These are phyloP conservation scores for Mycothermus thermophilus DNA, from an alignment of 495 filamentous ascomycete species.

Conservation along the genomic window DNA sequence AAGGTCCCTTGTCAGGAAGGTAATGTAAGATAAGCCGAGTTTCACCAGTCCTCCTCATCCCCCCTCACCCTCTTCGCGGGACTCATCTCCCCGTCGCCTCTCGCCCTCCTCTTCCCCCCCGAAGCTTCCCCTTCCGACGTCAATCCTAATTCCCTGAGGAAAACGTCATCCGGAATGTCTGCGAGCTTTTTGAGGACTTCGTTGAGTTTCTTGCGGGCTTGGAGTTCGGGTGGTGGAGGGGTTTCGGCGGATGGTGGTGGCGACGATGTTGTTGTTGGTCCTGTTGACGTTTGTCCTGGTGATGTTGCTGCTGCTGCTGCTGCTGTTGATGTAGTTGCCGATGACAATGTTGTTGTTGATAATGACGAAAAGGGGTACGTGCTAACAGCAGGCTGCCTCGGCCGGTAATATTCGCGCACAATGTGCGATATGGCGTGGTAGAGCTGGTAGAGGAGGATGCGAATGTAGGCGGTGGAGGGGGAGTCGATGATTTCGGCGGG, in stretches of 20 bases:
- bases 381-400: slow-evolving; percentile 19
- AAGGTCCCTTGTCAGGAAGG: too few species aligned
- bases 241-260: too few species aligned
- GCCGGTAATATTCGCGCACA: slow-evolving; percentile 36
- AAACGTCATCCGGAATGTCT: slow-evolving; percentile 20
- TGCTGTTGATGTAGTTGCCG: too few species aligned
- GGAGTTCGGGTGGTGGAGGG: slow-evolving; percentile 31
- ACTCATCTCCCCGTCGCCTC: slow-evolving; percentile 21
- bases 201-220: slow-evolving; percentile 31
- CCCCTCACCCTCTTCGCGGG: slow-evolving; percentile 19
- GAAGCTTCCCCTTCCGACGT: slow-evolving; percentile 13
- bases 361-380: too few species aligned
- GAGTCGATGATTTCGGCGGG: slow-evolving; percentile 24
- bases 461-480: slow-evolving; percentile 16
- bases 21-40: too few species aligned
- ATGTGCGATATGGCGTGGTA: slow-evolving; percentile 33
- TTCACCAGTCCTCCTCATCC: slow-evolving; percentile 1
- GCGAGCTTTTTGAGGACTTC: slow-evolving; percentile 20
- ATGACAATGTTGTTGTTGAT: too few species aligned
- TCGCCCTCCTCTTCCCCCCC: slow-evolving; percentile 5
- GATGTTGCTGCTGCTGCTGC: too few species aligned
- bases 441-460: slow-evolving; percentile 35
- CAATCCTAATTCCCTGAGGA: too few species aligned
- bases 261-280: too few species aligned
- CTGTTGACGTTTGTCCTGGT: too few species aligned